phyloP scores from a whole-genome alignment of 2,329 filamentous ascomycete species.

The Keithomyces neogunnii region DNA sequence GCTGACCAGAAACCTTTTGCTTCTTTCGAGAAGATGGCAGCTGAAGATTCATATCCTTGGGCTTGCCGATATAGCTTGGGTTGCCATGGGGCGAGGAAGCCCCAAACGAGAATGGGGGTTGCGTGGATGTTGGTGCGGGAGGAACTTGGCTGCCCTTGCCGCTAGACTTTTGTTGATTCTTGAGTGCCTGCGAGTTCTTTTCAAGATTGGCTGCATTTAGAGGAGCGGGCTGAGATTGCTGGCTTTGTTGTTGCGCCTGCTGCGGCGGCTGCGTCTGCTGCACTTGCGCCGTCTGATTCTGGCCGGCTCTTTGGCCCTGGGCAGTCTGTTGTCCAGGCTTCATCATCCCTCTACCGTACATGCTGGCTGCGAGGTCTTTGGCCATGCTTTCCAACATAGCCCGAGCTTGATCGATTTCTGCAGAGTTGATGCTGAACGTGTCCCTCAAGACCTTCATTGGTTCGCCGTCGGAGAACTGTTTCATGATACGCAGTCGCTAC shows the following conservation, averaged over 20 bases:
- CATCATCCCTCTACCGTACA: constrained; percentile 17
- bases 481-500: constrained; percentile 43
- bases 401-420: constrained; percentile 42
- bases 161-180: constrained; percentile 25
- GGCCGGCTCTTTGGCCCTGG: constrained; percentile 17
- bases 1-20: constrained; percentile 35
- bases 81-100: constrained; percentile 51
- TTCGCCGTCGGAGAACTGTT: constrained; percentile 45
- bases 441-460: constrained; percentile 36
- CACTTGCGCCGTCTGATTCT: constrained; percentile 21
- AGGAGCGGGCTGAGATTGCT: constrained; percentile 19
- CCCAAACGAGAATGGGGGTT: constrained; percentile 49
- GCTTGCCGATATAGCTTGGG: constrained; percentile 45
- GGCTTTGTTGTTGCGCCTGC: constrained; percentile 15
- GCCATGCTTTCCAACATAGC: constrained; percentile 43
- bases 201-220: constrained; percentile 41
- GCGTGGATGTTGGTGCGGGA: constrained; percentile 47
- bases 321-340: constrained; percentile 13
- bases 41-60: constrained; percentile 45
- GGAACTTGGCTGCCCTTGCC: constrained; percentile 42
- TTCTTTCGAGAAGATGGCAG: constrained; percentile 52
- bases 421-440: constrained; percentile 40
- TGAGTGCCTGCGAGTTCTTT: constrained; percentile 41
- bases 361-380: constrained; percentile 33
- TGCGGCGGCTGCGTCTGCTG: constrained; percentile 21